These are phyloP conservation scores for Naematelia aurantialba DNA, from an alignment of 768 basidiomycete species.

Conservation along the genomic window DNA sequence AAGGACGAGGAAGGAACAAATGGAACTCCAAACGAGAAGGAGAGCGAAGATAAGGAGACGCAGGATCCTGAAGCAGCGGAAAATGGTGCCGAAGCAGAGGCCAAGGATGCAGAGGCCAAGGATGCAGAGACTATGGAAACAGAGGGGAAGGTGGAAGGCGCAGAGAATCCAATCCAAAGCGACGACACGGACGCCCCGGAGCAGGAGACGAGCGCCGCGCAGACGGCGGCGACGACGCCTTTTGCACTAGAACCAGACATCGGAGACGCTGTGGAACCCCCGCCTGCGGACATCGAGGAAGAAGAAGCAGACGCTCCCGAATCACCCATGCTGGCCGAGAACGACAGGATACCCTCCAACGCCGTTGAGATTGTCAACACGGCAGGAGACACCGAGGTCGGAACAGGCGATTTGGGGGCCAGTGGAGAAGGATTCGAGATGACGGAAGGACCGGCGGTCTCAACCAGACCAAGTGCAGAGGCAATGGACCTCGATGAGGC, in stretches of 20 bases:
- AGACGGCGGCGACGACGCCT: background rate
- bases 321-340: background rate
- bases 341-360: slow-evolving; percentile 30
- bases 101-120: slow-evolving; percentile 2
- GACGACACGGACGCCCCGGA: background rate
- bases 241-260: background rate
- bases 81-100: background rate
- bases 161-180: too few species aligned
- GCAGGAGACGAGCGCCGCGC: background rate
- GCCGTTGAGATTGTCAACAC: slow-evolving; percentile 34
- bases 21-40: background rate
- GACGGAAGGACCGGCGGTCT: slow-evolving; percentile 7
- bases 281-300: background rate
- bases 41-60: slow-evolving; percentile 5
- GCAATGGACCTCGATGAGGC: slow-evolving; percentile 27
- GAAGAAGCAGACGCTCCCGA: background rate
- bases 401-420: slow-evolving; percentile 19
- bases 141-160: background rate
- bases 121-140: slow-evolving; percentile 10
- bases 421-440: slow-evolving; percentile 24
- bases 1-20: slow-evolving; percentile 9
- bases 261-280: background rate
- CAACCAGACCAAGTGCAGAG: slow-evolving; percentile 17
- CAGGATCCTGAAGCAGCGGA: slow-evolving; percentile 11
- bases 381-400: slow-evolving; percentile 19